Base-by-base conservation (phyloP, 805 yeast species). In the Limtongia smithiae region DNA sequence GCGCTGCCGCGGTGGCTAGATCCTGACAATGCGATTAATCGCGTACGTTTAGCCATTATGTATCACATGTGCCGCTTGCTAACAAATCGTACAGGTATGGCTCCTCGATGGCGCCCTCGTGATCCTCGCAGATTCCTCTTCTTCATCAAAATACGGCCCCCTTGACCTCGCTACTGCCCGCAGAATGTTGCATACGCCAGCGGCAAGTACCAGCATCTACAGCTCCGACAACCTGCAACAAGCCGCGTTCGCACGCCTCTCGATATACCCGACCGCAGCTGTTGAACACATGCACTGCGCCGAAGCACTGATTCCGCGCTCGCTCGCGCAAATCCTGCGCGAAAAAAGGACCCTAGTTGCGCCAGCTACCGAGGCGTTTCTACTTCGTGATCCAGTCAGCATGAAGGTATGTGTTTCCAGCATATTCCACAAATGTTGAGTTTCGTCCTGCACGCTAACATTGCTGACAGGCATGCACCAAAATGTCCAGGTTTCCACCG, bases 1-100 rank as follows among this genome's bases (percentile, higher is more conserved):
- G 48, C 55, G 1, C 50, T 79, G 1, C 80, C 81, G 0, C 66
- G 66, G 4, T 76, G 80, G 76, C 58, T 76, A 8, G 68, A 65
- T 5, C 79, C 79, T 1, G 69, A 65, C 17, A 69, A 65, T 44
- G 72, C 82, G 0, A 59, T 65, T 14, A 79, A 80, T 59, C 65
- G 85, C 48, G 62, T 75, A 41, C 21, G 61, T 27, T 18, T 24
- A 39, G 85, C 53, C 79, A 7, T 70, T 74, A 45, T 62, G 69
- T 37, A 9, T 24, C 4, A 22, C 14, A 46, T n/a, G n/a, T 14
- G 11, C 9, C 21, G 4, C 33, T 21, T 15, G 31, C 22, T 37
- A 8, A 15, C 6, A 25, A 14, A 4, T 18, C 12, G n/a, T 24
- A n/a, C 30, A 53, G 59, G 60, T 61, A 15, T 62, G 62, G 64